Conservation (phyloP, 169 alveolate genomes). For the Blepharisma undulans region DNA sequence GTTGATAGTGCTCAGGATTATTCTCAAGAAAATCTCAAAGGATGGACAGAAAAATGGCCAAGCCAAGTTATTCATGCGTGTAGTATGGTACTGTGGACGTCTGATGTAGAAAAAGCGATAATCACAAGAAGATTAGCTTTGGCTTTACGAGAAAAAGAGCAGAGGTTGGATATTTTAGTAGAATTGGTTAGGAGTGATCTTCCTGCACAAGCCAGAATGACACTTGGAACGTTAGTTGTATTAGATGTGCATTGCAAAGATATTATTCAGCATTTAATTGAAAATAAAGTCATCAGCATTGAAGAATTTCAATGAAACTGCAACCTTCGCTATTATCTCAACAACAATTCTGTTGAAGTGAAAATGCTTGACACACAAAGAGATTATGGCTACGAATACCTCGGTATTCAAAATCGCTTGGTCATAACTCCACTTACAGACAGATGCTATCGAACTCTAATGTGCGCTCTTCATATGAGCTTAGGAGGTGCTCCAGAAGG, state of each 20-base stretch:
- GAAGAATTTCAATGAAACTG: conserved; percentile 91
- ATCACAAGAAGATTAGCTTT: background rate
- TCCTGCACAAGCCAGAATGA: conserved; percentile 61
- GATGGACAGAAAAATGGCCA: conserved; percentile 83
- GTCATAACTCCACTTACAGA: conserved; percentile 88
- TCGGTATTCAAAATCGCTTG: conserved; percentile 72
- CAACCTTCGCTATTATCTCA: conserved; percentile 87
- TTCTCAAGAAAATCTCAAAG: conserved; percentile 52
- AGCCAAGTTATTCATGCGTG: conserved; percentile 78
- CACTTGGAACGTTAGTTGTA: conserved; percentile 81
- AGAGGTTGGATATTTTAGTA: conserved; percentile 36
- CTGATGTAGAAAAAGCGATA: conserved; percentile 68
- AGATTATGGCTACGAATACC: conserved; percentile 79
- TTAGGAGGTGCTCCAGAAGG: conserved; percentile 93
- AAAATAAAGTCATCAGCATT: conserved; percentile 59
- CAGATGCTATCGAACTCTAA: conserved; percentile 86
- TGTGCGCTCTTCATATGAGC: conserved; percentile 80
- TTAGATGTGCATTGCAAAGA: conserved; percentile 85
- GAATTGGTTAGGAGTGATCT: conserved; percentile 69
- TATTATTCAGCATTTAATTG: conserved; percentile 66
- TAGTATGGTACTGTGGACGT: conserved; percentile 75
- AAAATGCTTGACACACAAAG: conserved; percentile 71
- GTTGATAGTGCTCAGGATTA: conserved; percentile 46
- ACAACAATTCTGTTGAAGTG: conserved; percentile 49
- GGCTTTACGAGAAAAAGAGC: background rate